Evolutionary conservation across 345 rosid genomes (phyloP).

Genomic region (Citrus reticulata): DNA sequence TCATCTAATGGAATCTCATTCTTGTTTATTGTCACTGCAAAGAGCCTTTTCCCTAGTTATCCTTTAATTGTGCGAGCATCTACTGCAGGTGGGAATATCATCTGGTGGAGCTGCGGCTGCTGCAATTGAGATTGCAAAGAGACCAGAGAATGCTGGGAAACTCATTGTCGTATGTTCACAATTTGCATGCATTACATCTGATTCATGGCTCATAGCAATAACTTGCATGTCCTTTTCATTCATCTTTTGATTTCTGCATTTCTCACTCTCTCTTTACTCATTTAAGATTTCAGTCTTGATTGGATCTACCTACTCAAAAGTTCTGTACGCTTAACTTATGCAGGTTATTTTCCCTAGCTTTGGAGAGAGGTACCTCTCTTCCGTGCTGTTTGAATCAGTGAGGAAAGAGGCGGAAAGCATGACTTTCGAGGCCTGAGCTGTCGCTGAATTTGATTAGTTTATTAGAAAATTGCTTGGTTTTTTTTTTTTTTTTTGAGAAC

Average conservation of each 20-base stretch:
- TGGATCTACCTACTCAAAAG: not conserved
- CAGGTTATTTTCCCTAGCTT: constrained; percentile 82
- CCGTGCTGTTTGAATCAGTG: constrained; percentile 62
- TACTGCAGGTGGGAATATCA: constrained; percentile 79
- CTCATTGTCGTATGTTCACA: constrained; percentile 66
- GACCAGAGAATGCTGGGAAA: constrained; percentile 82
- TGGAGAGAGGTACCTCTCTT: constrained; percentile 73
- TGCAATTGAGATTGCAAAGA: constrained; percentile 75
- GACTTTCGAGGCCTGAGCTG: constrained; percentile 46
- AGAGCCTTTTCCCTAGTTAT: not conserved
- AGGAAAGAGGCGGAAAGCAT: constrained; percentile 61
- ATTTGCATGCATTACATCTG: not conserved
- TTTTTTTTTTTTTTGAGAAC: too few relatives aligned
- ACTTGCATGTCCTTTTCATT: not conserved
- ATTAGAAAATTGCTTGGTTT: not conserved
- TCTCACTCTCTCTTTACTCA: not conserved
- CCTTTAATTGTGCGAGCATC: not conserved
- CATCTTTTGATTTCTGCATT: not conserved
- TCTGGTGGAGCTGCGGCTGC: constrained; percentile 88
- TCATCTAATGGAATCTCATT: not conserved
- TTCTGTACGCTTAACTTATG: not conserved
- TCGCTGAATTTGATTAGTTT: not conserved
- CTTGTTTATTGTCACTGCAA: not conserved
- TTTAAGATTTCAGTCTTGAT: not conserved
- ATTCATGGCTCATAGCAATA: not conserved